Base-by-base conservation (phyloP, 2,329 filamentous ascomycete genomes). In the Paracamarosporium sp. region DNA sequence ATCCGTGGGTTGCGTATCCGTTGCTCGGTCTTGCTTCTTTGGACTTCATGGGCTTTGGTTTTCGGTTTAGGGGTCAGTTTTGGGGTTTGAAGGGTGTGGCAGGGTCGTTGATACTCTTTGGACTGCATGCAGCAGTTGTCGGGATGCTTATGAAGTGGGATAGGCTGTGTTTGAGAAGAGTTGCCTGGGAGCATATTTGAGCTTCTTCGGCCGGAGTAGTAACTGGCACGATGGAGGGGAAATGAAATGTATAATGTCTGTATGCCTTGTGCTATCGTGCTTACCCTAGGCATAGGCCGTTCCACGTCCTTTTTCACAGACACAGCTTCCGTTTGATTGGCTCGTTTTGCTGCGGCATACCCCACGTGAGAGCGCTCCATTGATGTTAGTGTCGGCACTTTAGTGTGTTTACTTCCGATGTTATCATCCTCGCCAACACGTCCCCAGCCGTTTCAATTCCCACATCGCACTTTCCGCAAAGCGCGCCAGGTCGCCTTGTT, bases 1-100 rank as follows among this genome's bases (percentile, higher is more conserved):
- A 84, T 43, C 80, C 86, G 6, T 85, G 85, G 73, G 77, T 93
- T 4, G 81, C 87, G 4, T 88, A 89, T 63, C 87, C 90, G 3
- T 79, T 96, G 1, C 78, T 96, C 4, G 76, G 84, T 3, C 74
- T 94, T 7, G 92, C 91, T 8, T 86, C 85, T 1, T 66, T 92
- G 12, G 91, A 93, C 61, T 75, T 85, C 15, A 61, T 78, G 15
- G 64, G 66, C 2, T 40, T 66, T 12, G 59, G 60, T 0, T 46
- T 67, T 30, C 59, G 53, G 3, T 45, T 63, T 25, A 51, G 59
- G 28, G 63, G 64, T 7, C 58, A 64, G 15, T 55, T 68, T 47
- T 25, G 66, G 15, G 60, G 62, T n/a, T 31, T 66, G n/a, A 74
- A 75, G 40, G 75, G 77, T 12, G 27, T 75, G 22, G 73, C 73